Conservation (phyloP, 352 stramenopile species). For the Pseudoperonospora humuli region DNA sequence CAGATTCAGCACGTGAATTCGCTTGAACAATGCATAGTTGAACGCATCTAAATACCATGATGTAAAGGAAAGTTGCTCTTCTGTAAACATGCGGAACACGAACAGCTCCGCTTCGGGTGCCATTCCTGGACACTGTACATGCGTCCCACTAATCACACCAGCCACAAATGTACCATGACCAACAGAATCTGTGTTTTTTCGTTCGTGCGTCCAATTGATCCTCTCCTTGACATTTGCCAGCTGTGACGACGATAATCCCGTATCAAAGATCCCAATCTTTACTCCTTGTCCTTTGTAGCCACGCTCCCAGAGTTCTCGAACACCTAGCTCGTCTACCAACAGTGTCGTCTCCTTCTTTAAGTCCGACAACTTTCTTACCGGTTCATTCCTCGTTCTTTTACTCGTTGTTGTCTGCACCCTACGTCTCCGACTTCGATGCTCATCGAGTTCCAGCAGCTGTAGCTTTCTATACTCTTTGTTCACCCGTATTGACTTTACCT, state of each 20-base stretch:
- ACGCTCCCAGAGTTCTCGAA: constrained; percentile 48
- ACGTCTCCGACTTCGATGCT: constrained; percentile 3
- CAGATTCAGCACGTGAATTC: constrained; percentile 80
- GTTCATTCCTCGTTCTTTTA: constrained; percentile 13
- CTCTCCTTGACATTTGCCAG: constrained; percentile 61
- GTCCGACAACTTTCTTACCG: constrained; percentile 10
- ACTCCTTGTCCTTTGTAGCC: constrained; percentile 65
- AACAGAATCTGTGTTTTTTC: constrained; percentile 56
- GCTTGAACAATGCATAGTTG: constrained; percentile 79
- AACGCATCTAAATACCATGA: constrained; percentile 88
- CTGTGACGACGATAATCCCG: constrained; percentile 46
- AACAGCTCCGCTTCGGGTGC: constrained; percentile 70
- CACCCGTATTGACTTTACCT: constrained; percentile 33
- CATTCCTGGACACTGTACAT: constrained; percentile 62
- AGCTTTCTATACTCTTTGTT: constrained; percentile 45
- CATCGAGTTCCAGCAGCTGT: constrained; percentile 18
- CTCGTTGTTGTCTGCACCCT: constrained; percentile 12
- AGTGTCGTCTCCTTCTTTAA: constrained; percentile 22
- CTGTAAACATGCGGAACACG: constrained; percentile 83
- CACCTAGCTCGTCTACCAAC: constrained; percentile 44
- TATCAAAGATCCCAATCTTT: constrained; percentile 85
- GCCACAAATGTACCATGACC: constrained; percentile 85
- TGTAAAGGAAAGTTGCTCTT: constrained; percentile 81
- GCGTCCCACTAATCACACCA: constrained; percentile 50
- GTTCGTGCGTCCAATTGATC: constrained; percentile 86